Evolutionary conservation across 2,329 filamentous ascomycete genomes (phyloP), one percentile per base, ranked within the genome.

Genomic region (Pyricularia pennisetigena): DNA sequence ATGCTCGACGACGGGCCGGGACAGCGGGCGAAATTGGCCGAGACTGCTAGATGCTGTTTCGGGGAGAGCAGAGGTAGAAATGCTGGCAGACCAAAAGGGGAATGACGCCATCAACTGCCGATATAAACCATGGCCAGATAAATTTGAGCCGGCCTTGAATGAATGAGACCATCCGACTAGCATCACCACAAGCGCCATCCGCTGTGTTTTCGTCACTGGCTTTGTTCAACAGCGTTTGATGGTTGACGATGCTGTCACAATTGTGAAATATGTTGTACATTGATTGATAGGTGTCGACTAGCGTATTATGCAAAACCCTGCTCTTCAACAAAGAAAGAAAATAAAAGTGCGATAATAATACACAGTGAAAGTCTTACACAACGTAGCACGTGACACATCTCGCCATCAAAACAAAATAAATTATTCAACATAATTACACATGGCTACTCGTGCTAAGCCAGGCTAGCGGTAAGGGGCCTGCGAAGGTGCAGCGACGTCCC

Each of bases 81-180:
- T 92, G 90, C 75, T 92, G n/a, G n/a, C n/a, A n/a, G n/a, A n/a
- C n/a, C n/a, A n/a, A n/a, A n/a, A n/a, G n/a, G n/a, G n/a, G n/a
- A n/a, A 74, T 94, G 90, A 0, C 84, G 90, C 85, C 89, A 92
- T 76, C 89, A 90, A 2, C 89, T 89, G 3, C 89, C 91, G 10
- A 93, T 85, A 75, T 92, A 94, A 4, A 93, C 76, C 79, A 90
- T 86, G 10, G 90, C 91, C 2, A 93, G n/a, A n/a, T n/a, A n/a
- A n/a, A n/a, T n/a, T n/a, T n/a, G n/a, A n/a, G n/a, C n/a, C n/a
- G n/a, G n/a, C n/a, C n/a, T 28, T 63, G n/a, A 63, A 10, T 29
- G 59, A 26, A 29, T 63, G 23, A 26, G 59, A 63, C 8, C 59
- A 23, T n/a, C 59, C 28, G 24, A 29, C 23, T 12, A 63, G 14